These are phyloP conservation scores for Ensete ventricosum DNA, from an alignment of 176 grass and related monocot genomes.

Conservation along the genomic window DNA sequence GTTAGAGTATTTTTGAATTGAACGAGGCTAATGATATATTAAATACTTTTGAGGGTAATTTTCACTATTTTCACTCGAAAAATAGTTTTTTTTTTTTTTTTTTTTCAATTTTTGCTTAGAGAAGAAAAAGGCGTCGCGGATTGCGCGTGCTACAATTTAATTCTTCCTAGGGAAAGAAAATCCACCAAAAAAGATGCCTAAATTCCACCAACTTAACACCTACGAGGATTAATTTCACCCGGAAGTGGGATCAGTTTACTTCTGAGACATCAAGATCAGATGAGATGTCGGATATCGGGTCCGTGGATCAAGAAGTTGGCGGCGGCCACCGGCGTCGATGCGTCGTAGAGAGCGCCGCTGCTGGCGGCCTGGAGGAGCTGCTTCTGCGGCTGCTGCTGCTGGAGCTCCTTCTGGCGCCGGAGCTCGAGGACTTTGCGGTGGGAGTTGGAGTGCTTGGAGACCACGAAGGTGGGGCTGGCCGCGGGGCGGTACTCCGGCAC, in stretches of 20 bases:
- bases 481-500: slow-evolving; percentile 21
- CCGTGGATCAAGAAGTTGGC: slow-evolving; percentile 8
- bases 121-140: not conserved
- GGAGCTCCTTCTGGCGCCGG: slow-evolving; percentile 22
- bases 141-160: not conserved
- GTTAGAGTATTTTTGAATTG: too few relatives aligned
- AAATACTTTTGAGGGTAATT: too few relatives aligned
- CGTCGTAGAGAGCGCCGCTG: not conserved
- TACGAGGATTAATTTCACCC: not conserved
- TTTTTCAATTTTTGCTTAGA: not conserved
- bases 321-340: not conserved
- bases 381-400: not conserved
- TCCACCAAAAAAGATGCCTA: not conserved
- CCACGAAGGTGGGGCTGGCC: slow-evolving; percentile 17
- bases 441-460: slow-evolving; percentile 21
- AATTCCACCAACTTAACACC: not conserved
- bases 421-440: slow-evolving; percentile 27
- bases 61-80: too few relatives aligned
- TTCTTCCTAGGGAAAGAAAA: not conserved
- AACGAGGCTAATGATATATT: too few relatives aligned
- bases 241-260: not conserved
- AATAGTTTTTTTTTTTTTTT: not conserved
- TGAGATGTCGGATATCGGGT: slow-evolving; percentile 10
- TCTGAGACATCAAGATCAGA: not conserved
- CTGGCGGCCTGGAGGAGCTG: too few relatives aligned